Percentiles rank a stretch among this genome's conserved stretches.
phyloP scores from a whole-genome alignment of 139 green algal species.

The Coelastrella sp. region DNA sequence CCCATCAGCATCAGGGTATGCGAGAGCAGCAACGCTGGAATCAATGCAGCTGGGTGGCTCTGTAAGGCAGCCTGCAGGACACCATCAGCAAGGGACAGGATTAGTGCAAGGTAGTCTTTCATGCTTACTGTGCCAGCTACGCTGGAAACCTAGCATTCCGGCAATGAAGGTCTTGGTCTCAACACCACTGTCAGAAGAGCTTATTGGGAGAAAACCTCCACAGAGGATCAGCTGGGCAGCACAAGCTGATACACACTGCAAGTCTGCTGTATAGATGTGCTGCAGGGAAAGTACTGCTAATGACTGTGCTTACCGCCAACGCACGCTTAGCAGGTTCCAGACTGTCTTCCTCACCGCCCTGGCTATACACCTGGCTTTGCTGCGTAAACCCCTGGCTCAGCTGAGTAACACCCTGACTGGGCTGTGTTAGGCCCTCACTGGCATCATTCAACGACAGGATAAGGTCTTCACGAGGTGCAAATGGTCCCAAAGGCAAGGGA shows the following conservation, averaged over 20 bases:
- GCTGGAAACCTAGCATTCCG: too few species aligned
- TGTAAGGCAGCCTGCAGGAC: background rate
- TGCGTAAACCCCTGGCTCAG: background rate
- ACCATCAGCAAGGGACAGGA: background rate
- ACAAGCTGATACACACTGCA: too few species aligned
- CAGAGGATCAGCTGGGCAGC: too few species aligned
- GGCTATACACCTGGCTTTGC: background rate
- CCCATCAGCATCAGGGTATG: slow-evolving; percentile 13
- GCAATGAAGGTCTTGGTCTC: too few species aligned
- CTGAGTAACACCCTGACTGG: background rate
- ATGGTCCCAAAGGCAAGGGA: background rate
- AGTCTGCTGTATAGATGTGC: too few species aligned
- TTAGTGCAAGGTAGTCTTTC: too few species aligned
- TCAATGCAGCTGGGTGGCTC: background rate
- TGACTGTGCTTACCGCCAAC: background rate
- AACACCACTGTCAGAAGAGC: too few species aligned
- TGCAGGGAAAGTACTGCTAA: background rate
- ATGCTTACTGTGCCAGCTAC: too few species aligned
- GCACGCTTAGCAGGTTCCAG: background rate
- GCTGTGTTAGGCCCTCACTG: background rate
- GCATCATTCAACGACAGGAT: background rate
- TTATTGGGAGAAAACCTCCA: too few species aligned
- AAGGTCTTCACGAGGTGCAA: background rate
- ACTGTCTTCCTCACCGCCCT: background rate
- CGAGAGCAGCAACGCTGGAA: slow-evolving; percentile 14